These are phyloP conservation scores for Phytophthora podocarpi DNA, from an alignment of 352 stramenopile genomes.

Conservation along the genomic window DNA sequence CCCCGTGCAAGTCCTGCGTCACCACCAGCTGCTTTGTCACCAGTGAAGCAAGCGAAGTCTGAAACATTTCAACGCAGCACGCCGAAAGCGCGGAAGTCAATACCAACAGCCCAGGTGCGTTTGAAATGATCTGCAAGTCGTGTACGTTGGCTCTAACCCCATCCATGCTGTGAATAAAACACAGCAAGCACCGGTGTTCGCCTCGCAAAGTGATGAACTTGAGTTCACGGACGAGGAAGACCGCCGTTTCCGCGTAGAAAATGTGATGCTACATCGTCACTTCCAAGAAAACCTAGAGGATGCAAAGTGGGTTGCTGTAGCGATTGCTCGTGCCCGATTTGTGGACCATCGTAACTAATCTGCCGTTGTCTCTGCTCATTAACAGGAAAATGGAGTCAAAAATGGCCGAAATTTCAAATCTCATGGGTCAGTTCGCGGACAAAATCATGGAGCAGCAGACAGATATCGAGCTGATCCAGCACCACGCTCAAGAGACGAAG, in stretches of 20 bases:
- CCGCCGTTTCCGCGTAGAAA: constrained; percentile 67
- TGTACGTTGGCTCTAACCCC: neutral
- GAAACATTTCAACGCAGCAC: constrained; percentile 11
- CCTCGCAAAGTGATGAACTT: constrained; percentile 53
- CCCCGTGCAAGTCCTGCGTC: constrained; percentile 1
- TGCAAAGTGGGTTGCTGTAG: constrained; percentile 59
- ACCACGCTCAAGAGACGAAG: constrained; percentile 71
- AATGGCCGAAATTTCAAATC: constrained; percentile 84
- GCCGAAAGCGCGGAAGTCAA: constrained; percentile 15
- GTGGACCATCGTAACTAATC: neutral
- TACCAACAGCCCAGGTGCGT: constrained; percentile 12
- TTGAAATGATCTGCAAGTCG: neutral
- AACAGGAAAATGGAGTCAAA: constrained; percentile 83
- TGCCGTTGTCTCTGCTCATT: neutral
- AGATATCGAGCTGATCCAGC: constrained; percentile 80
- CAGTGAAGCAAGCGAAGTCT: constrained; percentile 15
- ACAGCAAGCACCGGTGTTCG: constrained; percentile 39
- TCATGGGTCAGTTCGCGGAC: constrained; percentile 86
- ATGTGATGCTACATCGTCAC: constrained; percentile 78
- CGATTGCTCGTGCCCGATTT: neutral
- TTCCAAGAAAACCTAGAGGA: constrained; percentile 89
- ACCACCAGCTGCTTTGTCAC: neutral
- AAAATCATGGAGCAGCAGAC: constrained; percentile 86
- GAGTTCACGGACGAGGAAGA: constrained; percentile 74
- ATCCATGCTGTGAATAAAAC: neutral